Conservation (phyloP, 2,329 filamentous ascomycete species). For the Metarhizium guizhouense region DNA sequence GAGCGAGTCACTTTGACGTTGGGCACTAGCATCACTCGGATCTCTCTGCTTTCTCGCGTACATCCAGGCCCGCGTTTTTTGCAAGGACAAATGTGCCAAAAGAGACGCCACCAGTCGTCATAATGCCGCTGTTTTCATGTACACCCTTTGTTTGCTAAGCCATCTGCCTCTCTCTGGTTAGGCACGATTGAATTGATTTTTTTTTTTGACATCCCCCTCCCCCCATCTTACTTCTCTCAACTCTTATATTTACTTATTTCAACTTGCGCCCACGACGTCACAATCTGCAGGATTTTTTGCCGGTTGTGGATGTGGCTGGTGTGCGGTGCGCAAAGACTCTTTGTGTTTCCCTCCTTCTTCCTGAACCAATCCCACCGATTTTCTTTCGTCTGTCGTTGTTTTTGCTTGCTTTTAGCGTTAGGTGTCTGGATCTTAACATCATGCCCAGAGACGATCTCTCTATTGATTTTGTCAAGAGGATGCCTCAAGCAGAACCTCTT, state of each 20-base stretch:
- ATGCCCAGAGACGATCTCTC: conserved; percentile 67
- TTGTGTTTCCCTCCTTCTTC: neutral
- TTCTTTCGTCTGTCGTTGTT: neutral
- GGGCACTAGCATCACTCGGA: too few species aligned
- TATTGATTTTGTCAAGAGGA: conserved; percentile 61
- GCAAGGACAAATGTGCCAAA: too few species aligned
- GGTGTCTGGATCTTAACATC: conserved; percentile 39
- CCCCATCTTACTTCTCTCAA: neutral
- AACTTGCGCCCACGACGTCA: neutral
- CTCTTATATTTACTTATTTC: neutral
- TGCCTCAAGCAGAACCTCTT: conserved; percentile 52
- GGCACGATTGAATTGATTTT: too few species aligned
- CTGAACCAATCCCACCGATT: neutral
- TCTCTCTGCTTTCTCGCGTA: too few species aligned
- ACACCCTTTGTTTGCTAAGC: too few species aligned
- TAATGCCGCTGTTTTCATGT: too few species aligned
- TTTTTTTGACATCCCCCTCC: neutral
- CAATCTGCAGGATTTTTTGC: neutral
- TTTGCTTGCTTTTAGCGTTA: neutral
- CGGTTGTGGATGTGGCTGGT: neutral
- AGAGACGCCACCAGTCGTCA: too few species aligned
- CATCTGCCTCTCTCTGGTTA: too few species aligned
- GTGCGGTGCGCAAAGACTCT: neutral
- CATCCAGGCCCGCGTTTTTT: too few species aligned
- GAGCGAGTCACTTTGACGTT: too few species aligned